phyloP scores from a whole-genome alignment of 306 rosid genomes.

The Trichosanthes truncata region DNA sequence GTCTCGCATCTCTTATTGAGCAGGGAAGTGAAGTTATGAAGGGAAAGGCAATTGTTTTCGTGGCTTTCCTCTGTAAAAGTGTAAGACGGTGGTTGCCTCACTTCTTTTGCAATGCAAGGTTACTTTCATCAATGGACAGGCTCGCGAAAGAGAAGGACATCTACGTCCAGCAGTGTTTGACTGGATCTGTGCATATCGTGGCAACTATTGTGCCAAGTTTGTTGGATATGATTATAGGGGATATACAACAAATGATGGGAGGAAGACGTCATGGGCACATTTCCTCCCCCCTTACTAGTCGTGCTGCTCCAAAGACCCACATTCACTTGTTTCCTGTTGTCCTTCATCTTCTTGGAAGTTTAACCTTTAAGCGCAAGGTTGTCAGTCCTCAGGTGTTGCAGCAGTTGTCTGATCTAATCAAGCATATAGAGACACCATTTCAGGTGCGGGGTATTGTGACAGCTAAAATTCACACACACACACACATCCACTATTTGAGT shows the following conservation, averaged over 20 bases:
- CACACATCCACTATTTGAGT: not conserved
- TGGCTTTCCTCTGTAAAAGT: constrained; percentile 79
- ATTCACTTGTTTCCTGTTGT: constrained; percentile 82
- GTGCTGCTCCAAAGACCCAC: constrained; percentile 74
- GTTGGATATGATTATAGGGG: constrained; percentile 66
- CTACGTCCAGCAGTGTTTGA: constrained; percentile 68
- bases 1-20: constrained; percentile 67
- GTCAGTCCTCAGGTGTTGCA: constrained; percentile 56
- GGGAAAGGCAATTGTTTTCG: constrained; percentile 75
- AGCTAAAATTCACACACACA: not conserved
- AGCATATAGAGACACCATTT: constrained; percentile 72
- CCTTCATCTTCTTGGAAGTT: constrained; percentile 88
- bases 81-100: constrained; percentile 92
- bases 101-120: constrained; percentile 73
- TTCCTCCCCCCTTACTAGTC: constrained; percentile 59
- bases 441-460: constrained; percentile 42
- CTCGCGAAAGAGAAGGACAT: constrained; percentile 80
- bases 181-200: constrained; percentile 63
- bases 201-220: constrained; percentile 67
- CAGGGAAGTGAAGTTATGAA: constrained; percentile 87
- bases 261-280: constrained; percentile 86
- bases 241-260: constrained; percentile 84
- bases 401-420: constrained; percentile 73
- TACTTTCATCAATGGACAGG: constrained; percentile 85
- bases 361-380: constrained; percentile 74